Evolutionary conservation across 2,329 filamentous ascomycete species (phyloP).

Genomic region (Claviceps capensis): DNA sequence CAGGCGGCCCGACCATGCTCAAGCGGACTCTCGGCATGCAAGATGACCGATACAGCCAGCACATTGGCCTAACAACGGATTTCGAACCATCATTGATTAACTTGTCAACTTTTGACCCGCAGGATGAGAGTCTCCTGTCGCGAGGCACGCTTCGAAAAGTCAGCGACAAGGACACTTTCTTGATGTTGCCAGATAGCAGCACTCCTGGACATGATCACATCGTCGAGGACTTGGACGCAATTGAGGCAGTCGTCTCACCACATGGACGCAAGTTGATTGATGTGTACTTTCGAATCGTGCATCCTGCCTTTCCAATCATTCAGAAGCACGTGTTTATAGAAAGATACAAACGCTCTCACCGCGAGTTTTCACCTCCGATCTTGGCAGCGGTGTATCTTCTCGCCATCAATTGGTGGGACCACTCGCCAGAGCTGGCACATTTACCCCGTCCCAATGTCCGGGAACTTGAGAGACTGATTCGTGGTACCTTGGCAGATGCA

Average conservation of each 20-base stretch:
- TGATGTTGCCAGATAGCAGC: slow-evolving; percentile 61
- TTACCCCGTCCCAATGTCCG: slow-evolving; percentile 57
- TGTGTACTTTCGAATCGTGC: slow-evolving; percentile 68
- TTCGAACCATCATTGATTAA: slow-evolving; percentile 76
- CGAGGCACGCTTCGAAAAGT: slow-evolving; percentile 60
- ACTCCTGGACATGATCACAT: slow-evolving; percentile 62
- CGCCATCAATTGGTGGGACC: slow-evolving; percentile 78
- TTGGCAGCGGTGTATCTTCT: slow-evolving; percentile 74
- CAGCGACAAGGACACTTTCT: slow-evolving; percentile 64
- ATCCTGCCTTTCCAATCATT: slow-evolving; percentile 70
- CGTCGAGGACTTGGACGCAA: slow-evolving; percentile 51
- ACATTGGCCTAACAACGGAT: slow-evolving; percentile 71
- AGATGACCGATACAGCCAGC: slow-evolving; percentile 65
- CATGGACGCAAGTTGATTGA: slow-evolving; percentile 67
- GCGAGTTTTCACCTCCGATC: slow-evolving; percentile 62
- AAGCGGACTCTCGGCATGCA: slow-evolving; percentile 64
- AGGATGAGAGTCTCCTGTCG: slow-evolving; percentile 65
- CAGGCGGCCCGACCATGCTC: slow-evolving; percentile 50
- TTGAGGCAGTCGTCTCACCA: slow-evolving; percentile 63
- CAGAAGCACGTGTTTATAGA: slow-evolving; percentile 71
- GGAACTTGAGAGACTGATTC: slow-evolving; percentile 60
- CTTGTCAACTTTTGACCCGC: slow-evolving; percentile 64
- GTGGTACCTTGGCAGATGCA: slow-evolving; percentile 58
- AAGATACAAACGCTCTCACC: slow-evolving; percentile 59
- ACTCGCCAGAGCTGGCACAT: slow-evolving; percentile 51